These are phyloP conservation scores for Neurospora sp. DNA, from an alignment of 495 filamentous ascomycete species.

Conservation along the genomic window DNA sequence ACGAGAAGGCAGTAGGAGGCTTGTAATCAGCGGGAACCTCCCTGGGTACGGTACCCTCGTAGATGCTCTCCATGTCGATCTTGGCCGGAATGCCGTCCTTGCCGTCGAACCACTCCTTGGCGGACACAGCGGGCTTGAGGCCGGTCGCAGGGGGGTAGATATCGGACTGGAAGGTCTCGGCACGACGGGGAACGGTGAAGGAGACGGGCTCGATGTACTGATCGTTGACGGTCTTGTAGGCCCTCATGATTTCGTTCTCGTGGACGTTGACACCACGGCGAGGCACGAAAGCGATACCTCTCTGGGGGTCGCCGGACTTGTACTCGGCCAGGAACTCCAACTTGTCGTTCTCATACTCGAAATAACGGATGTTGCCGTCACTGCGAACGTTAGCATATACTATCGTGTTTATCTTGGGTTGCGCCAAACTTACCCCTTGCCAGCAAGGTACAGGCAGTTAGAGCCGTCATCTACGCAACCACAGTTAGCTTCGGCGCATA, in stretches of 20 bases:
- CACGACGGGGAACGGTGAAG: conserved; percentile 88
- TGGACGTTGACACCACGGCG: conserved; percentile 92
- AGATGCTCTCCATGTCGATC: conserved; percentile 86
- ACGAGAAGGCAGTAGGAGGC: conserved; percentile 35
- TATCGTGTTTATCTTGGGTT: not conserved
- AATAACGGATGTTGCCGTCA: conserved; percentile 98
- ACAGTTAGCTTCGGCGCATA: conserved; percentile 18
- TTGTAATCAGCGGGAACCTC: conserved; percentile 65
- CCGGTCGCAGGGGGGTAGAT: conserved; percentile 84
- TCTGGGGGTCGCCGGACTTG: conserved; percentile 88
- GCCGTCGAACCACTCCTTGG: conserved; percentile 76
- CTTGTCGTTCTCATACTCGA: conserved; percentile 93
- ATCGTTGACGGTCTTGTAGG: conserved; percentile 94
- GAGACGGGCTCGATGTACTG: conserved; percentile 91
- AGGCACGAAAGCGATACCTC: conserved; percentile 89
- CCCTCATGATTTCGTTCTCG: conserved; percentile 92
- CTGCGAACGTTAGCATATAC: conserved; percentile 30
- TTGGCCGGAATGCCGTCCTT: conserved; percentile 76
- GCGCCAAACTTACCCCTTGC: conserved; percentile 69
- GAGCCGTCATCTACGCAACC: conserved; percentile 61
- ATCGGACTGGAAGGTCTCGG: conserved; percentile 96
- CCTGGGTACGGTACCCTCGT: conserved; percentile 67
- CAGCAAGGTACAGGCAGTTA: conserved; percentile 85
- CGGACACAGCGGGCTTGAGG: conserved; percentile 63
- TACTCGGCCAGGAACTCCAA: conserved; percentile 94